Conservation (phyloP, 768 basidiomycete genomes). For the Boletus fagicola region DNA sequence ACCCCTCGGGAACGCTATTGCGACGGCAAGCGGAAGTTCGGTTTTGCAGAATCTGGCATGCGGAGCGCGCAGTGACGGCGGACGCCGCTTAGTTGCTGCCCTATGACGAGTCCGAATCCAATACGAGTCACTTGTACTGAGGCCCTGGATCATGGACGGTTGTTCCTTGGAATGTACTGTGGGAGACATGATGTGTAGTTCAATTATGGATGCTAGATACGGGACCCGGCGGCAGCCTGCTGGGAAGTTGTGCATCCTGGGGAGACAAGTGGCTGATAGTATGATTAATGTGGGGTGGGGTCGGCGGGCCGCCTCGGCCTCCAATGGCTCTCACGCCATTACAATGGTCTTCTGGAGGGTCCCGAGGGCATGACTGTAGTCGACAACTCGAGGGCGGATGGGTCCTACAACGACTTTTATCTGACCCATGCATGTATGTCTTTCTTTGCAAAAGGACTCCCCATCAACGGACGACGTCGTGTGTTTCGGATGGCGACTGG, state of each 20-base stretch:
- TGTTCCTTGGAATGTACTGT: background rate
- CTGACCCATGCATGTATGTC: background rate
- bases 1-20: background rate
- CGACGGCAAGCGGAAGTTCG: background rate
- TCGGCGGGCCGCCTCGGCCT: too few species aligned
- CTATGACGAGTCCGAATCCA: background rate
- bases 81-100: background rate
- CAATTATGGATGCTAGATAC: background rate
- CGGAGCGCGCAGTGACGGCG: background rate
- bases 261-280: too few species aligned
- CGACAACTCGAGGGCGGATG: too few species aligned
- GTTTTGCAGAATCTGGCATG: background rate
- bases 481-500: too few species aligned
- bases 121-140: background rate
- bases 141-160: background rate
- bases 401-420: background rate
- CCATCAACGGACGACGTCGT: too few species aligned
- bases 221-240: background rate
- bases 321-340: background rate
- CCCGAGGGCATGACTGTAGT: too few species aligned
- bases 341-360: background rate
- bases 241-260: background rate
- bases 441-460: too few species aligned
- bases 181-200: too few species aligned
- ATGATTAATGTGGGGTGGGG: too few species aligned